Percentiles rank a stretch among this genome's conserved stretches.
These are phyloP conservation scores for Waitea zeae DNA, from an alignment of 1,284 basidiomycete species.

Conservation along the genomic window DNA sequence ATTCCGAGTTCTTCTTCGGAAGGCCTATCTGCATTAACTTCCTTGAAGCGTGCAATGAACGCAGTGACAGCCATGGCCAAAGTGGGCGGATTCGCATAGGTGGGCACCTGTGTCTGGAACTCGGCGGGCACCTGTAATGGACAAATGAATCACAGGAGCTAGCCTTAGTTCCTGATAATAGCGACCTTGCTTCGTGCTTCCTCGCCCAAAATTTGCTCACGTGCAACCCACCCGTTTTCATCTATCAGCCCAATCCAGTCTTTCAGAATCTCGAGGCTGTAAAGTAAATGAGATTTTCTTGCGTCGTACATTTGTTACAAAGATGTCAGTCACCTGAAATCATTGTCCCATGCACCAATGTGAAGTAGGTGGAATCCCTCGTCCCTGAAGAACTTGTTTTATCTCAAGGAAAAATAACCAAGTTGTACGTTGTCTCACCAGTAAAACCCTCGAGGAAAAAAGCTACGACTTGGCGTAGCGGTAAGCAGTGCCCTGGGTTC, in stretches of 20 bases:
- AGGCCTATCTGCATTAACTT: constrained; percentile 19
- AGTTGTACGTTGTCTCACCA: constrained; percentile 45
- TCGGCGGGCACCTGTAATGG: constrained; percentile 58
- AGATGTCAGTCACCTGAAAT: constrained; percentile 41
- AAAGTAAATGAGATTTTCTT: constrained; percentile 1
- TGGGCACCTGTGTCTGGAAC: constrained; percentile 86
- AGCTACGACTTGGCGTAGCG: constrained; percentile 85
- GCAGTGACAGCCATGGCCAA: constrained; percentile 81
- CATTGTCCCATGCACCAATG: constrained; percentile 85
- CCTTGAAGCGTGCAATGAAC: constrained; percentile 63
- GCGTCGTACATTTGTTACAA: too few relatives aligned
- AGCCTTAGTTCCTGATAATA: constrained; percentile 5
- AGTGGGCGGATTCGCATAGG: constrained; percentile 88
- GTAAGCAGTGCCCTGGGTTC: constrained; percentile 70
- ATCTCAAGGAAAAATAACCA: background rate
- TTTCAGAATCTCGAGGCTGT: constrained; percentile 72
- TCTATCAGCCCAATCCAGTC: constrained; percentile 86
- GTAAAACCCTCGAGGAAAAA: constrained; percentile 94
- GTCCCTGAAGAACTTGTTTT: constrained; percentile 38
- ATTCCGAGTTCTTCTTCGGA: constrained; percentile 46
- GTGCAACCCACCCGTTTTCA: constrained; percentile 85
- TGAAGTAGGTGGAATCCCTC: constrained; percentile 90
- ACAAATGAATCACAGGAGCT: too few relatives aligned
- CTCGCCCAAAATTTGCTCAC: constrained; percentile 91
- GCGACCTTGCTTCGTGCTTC: constrained; percentile 79